phyloP scores from a whole-genome alignment of 2,329 filamentous ascomycete genomes.

The Zasmidium citrigriseum region DNA sequence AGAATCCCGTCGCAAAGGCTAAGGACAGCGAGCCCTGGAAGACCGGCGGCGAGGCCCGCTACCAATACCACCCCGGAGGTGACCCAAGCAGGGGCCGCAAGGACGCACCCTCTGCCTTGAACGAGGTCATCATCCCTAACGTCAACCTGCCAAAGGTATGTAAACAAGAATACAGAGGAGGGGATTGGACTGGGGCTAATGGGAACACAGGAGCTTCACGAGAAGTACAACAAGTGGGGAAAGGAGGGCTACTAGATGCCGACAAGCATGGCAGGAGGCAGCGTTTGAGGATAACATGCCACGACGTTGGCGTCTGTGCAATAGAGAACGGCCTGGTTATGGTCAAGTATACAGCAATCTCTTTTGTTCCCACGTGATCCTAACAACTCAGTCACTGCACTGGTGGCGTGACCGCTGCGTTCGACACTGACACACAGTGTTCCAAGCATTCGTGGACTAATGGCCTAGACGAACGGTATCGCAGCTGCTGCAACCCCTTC shows the following conservation, averaged over 20 bases:
- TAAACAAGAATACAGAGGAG: slow-evolving; percentile 13
- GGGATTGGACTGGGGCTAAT: background rate
- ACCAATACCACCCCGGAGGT: slow-evolving; percentile 73
- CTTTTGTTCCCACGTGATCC: background rate
- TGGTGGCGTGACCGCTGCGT: background rate
- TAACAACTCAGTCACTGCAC: background rate
- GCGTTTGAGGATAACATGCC: background rate
- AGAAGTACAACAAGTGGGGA: slow-evolving; percentile 99
- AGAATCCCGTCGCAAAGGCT: slow-evolving; percentile 73
- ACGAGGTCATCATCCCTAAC: slow-evolving; percentile 90
- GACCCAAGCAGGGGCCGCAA: slow-evolving; percentile 73
- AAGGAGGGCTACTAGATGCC: slow-evolving; percentile 84
- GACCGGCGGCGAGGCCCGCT: slow-evolving; percentile 62
- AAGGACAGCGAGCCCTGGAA: slow-evolving; percentile 90
- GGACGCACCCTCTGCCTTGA: slow-evolving; percentile 92
- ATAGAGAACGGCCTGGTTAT: background rate
- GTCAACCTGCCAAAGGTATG: slow-evolving; percentile 87
- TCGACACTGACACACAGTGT: too few species aligned
- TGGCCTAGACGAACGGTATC: too few species aligned
- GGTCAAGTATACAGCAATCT: background rate
- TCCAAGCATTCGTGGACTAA: too few species aligned
- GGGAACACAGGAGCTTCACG: slow-evolving; percentile 72
- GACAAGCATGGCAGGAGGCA: too few species aligned
- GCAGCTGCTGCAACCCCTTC: too few species aligned
- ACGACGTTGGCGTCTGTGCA: background rate